phyloP scores from a whole-genome alignment of 768 basidiomycete species.

The Leucocoprinus birnbaumii region DNA sequence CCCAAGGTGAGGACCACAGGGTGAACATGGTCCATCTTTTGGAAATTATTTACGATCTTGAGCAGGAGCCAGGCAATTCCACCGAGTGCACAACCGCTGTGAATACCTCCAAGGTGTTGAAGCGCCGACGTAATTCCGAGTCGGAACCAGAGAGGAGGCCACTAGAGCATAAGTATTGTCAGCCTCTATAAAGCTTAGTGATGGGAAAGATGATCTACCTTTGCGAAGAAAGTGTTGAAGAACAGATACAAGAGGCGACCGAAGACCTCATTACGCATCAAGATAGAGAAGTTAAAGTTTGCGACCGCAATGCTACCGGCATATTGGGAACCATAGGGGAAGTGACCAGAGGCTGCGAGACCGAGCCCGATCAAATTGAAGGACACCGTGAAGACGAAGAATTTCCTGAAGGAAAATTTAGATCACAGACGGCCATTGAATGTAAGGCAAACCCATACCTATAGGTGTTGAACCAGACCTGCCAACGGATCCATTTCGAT shows the following conservation, averaged over 20 bases:
- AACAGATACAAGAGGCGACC: slow-evolving; percentile 64
- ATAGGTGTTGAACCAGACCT: slow-evolving; percentile 72
- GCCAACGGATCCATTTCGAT: slow-evolving; percentile 57
- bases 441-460: slow-evolving; percentile 34
- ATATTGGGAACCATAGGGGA: slow-evolving; percentile 58
- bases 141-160: slow-evolving; percentile 72
- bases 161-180: slow-evolving; percentile 37
- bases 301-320: slow-evolving; percentile 68
- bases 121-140: slow-evolving; percentile 72
- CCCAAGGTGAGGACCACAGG: slow-evolving; percentile 61
- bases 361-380: slow-evolving; percentile 63
- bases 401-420: slow-evolving; percentile 45
- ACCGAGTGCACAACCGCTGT: slow-evolving; percentile 71
- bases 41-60: slow-evolving; percentile 57
- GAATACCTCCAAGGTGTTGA: slow-evolving; percentile 83
- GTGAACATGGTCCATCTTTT: slow-evolving; percentile 43
- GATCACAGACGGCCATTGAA: background rate
- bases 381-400: slow-evolving; percentile 59
- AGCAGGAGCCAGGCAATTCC: slow-evolving; percentile 69
- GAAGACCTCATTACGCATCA: slow-evolving; percentile 79
- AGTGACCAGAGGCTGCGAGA: slow-evolving; percentile 62
- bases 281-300: slow-evolving; percentile 67
- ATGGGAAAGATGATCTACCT: slow-evolving; percentile 35
- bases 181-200: background rate
- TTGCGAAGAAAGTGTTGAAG: slow-evolving; percentile 69